A percentile compares a stretch with the other conserved stretches of the same genome.
Evolutionary conservation across 2,329 filamentous ascomycete species (phyloP).

Genomic region (Cladosporium sp.): DNA sequence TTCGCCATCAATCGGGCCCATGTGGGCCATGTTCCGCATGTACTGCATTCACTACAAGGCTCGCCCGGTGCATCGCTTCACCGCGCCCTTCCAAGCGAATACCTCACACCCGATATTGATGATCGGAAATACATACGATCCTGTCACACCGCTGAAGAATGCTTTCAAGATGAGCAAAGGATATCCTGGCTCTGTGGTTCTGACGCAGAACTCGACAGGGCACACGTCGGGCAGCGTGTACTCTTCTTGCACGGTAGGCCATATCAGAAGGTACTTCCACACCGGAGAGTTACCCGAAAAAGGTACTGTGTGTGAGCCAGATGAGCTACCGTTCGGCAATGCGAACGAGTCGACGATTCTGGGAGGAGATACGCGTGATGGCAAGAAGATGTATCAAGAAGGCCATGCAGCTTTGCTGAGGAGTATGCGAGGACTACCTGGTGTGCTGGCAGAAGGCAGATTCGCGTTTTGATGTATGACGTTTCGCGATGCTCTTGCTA

Average conservation of each 20-base stretch:
- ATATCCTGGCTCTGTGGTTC: slow-evolving; percentile 32
- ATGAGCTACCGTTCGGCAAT: slow-evolving; percentile 31
- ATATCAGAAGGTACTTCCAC: slow-evolving; percentile 36
- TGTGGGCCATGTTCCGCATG: slow-evolving; percentile 41
- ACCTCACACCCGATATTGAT: slow-evolving; percentile 34
- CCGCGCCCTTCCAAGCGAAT: slow-evolving; percentile 29
- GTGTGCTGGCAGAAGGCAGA: neutral
- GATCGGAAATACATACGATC: slow-evolving; percentile 37
- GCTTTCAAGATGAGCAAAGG: slow-evolving; percentile 38
- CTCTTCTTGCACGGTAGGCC: slow-evolving; percentile 24
- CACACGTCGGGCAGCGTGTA: slow-evolving; percentile 25
- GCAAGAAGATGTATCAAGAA: neutral
- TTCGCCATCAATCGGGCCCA: slow-evolving; percentile 38
- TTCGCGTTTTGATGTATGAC: neutral
- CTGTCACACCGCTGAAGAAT: slow-evolving; percentile 36
- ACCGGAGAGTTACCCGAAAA: slow-evolving; percentile 32
- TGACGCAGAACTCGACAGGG: slow-evolving; percentile 37
- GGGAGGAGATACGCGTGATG: neutral
- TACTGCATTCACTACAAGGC: slow-evolving; percentile 43
- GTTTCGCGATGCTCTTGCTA: neutral
- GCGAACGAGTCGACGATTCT: too few species aligned
- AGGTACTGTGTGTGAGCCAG: slow-evolving; percentile 32
- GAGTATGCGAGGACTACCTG: neutral
- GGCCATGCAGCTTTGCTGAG: slow-evolving; percentile 1
- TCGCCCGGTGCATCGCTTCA: slow-evolving; percentile 38